These are phyloP conservation scores for Lanmaoa pseudosensibilis DNA, from an alignment of 768 basidiomycete species.

Conservation along the genomic window DNA sequence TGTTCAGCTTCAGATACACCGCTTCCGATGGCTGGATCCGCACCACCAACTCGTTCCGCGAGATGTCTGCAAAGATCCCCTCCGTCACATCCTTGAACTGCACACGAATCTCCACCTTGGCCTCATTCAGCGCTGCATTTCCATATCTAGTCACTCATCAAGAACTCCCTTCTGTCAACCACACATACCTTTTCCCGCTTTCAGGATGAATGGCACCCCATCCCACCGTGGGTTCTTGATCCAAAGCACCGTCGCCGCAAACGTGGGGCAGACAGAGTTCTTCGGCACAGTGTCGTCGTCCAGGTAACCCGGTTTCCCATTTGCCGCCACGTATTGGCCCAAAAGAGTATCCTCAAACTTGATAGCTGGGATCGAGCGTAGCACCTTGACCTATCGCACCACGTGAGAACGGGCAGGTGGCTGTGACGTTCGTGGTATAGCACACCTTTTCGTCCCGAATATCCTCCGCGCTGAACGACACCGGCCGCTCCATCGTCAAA, in stretches of 20 bases:
- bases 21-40: conserved; percentile 97
- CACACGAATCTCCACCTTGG: conserved; percentile 96
- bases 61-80: conserved; percentile 95
- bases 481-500: conserved; percentile 96
- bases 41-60: conserved; percentile 95
- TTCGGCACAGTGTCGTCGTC: conserved; percentile 95
- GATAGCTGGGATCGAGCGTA: conserved; percentile 87
- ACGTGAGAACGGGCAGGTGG: conserved; percentile 13
- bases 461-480: conserved; percentile 96
- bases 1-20: conserved; percentile 95
- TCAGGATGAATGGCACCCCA: conserved; percentile 97
- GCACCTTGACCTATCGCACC: conserved; percentile 81
- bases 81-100: conserved; percentile 98
- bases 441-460: conserved; percentile 96
- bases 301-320: conserved; percentile 98
- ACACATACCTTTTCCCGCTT: conserved; percentile 89
- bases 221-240: conserved; percentile 98
- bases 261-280: conserved; percentile 91
- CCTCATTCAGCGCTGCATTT: conserved; percentile 85
- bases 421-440: conserved; percentile 5
- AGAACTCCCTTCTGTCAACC: conserved; percentile 3
- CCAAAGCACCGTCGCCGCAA: conserved; percentile 85
- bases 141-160: conserved; percentile 12
- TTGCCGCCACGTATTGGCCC: conserved; percentile 88
- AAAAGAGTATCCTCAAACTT: conserved; percentile 76